Evolutionary conservation across 2,329 filamentous ascomycete genomes (phyloP).

Genomic region (Xylaria sp.): DNA sequence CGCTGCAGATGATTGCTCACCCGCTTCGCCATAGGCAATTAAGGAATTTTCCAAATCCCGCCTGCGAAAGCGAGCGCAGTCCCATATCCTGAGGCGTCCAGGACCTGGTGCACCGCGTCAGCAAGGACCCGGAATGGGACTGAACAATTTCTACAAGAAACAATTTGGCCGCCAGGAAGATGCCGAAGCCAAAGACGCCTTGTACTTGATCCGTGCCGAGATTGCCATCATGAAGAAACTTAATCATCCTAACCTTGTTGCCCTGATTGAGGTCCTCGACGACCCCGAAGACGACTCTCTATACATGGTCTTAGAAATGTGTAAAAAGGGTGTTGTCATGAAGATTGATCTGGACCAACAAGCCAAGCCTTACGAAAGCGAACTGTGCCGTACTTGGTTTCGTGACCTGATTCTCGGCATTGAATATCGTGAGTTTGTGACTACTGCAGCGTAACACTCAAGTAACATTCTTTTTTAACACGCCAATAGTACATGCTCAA

Average conservation of each 20-base stretch:
- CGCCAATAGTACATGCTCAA: conserved; percentile 80
- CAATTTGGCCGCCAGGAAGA: conserved; percentile 57
- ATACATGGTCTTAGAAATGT: conserved; percentile 99
- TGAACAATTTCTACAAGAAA: conserved; percentile 45
- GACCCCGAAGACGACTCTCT: conserved; percentile 95
- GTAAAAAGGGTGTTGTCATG: conserved; percentile 97
- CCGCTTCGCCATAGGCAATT: conserved; percentile 72
- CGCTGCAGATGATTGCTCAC: conserved; percentile 12
- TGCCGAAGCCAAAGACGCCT: conserved; percentile 74
- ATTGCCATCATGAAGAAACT: conserved; percentile 99
- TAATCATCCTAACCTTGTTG: conserved; percentile 92
- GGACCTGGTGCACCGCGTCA: conserved; percentile 57
- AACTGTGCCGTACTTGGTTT: conserved; percentile 90
- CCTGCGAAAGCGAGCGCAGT: conserved; percentile 88
- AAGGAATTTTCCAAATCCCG: conserved; percentile 98
- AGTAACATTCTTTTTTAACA: conserved; percentile 36
- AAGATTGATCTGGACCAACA: conserved; percentile 88
- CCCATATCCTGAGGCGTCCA: conserved; percentile 76
- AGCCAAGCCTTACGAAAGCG: conserved; percentile 83
- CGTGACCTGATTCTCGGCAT: conserved; percentile 94
- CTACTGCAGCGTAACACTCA: not conserved
- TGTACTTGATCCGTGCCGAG: conserved; percentile 92
- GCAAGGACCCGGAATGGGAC: conserved; percentile 47
- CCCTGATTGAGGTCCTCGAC: conserved; percentile 92
- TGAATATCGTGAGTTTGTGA: conserved; percentile 77